These are phyloP conservation scores for Dendrobium chrysotoxum DNA, from an alignment of 106 monocot species.

Conservation along the genomic window DNA sequence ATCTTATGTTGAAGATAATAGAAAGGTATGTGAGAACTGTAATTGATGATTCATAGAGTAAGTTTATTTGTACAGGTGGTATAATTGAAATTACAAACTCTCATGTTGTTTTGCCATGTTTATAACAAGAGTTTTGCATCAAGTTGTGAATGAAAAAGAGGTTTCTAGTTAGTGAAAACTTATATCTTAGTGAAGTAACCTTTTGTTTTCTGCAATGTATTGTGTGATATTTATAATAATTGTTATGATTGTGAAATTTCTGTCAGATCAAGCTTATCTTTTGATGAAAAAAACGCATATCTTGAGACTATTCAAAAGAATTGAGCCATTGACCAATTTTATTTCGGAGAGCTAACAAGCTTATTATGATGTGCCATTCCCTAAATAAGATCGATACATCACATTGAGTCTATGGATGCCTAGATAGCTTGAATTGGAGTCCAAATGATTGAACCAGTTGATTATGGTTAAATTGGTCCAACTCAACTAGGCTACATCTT, in stretches of 20 bases:
- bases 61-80: not conserved
- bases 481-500: not conserved
- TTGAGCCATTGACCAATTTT: not conserved
- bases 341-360: not conserved
- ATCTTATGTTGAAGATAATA: conserved; percentile 90
- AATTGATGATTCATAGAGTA: not conserved
- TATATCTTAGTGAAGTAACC: not conserved
- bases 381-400: not conserved
- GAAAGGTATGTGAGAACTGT: conserved; percentile 47
- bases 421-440: not conserved
- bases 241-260: not conserved
- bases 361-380: not conserved
- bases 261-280: not conserved
- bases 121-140: not conserved
- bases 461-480: not conserved
- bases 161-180: not conserved
- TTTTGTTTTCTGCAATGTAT: not conserved
- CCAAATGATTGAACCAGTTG: not conserved
- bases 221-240: not conserved
- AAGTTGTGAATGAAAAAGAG: not conserved
- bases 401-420: not conserved
- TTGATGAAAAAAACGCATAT: not conserved
- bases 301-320: not conserved
- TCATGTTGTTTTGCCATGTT: not conserved
- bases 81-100: not conserved